A percentile compares a stretch with the other conserved stretches of the same genome.
Conservation (phyloP, 345 rosid species). For the Eucalyptus regnans region DNA sequence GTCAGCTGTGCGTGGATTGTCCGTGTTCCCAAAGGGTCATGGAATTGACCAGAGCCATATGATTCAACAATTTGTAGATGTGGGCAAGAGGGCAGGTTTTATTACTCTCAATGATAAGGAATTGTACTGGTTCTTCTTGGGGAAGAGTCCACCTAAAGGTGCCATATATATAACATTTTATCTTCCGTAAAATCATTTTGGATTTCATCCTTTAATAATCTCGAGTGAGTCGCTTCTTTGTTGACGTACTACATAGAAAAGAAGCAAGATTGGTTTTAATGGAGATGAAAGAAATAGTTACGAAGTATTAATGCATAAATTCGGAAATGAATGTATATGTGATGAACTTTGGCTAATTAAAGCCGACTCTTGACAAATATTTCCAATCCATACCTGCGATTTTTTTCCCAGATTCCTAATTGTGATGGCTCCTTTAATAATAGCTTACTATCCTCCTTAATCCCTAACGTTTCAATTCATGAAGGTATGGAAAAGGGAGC, state of each 20-base stretch:
- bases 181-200: background rate
- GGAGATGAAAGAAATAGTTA: background rate
- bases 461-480: background rate
- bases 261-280: background rate
- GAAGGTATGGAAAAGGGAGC: background rate
- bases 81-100: slow-evolving; percentile 11
- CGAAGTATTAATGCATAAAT: background rate
- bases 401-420: background rate
- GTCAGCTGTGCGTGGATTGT: slow-evolving; percentile 10
- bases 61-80: slow-evolving; percentile 4
- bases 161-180: background rate
- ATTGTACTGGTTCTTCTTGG: slow-evolving; percentile 5
- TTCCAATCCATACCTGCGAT: no score
- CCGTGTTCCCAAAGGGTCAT: slow-evolving; percentile 21
- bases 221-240: no score
- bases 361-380: no score
- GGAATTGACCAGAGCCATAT: background rate
- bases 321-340: background rate
- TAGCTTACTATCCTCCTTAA: background rate
- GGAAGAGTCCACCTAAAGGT: slow-evolving; percentile 7
- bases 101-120: slow-evolving; percentile 16
- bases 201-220: background rate
- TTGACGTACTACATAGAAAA: no score
- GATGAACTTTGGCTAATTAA: background rate
- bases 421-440: background rate